Evolutionary conservation across 2,329 filamentous ascomycete genomes (phyloP).

Genomic region (Plectosphaerella plurivora): DNA sequence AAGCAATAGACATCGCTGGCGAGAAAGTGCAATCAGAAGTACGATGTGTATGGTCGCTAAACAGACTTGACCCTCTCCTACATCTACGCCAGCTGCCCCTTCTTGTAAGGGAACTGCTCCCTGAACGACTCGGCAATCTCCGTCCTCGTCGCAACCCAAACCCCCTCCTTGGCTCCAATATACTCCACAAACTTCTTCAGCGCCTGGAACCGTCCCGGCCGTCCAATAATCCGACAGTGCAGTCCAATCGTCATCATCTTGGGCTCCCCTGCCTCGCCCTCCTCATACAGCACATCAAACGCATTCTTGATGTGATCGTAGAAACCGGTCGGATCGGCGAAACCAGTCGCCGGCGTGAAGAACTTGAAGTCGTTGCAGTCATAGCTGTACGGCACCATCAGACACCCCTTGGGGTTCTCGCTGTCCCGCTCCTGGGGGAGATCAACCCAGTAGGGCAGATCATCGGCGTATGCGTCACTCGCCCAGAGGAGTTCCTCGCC

Average conservation of each 20-base stretch:
- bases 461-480: constrained; percentile 48
- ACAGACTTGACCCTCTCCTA: background rate
- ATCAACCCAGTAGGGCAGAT: constrained; percentile 52
- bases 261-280: constrained; percentile 40
- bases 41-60: background rate
- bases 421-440: constrained; percentile 40
- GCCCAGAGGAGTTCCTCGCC: constrained; percentile 44
- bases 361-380: constrained; percentile 51
- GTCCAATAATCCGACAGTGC: constrained; percentile 48
- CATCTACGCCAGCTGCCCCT: constrained; percentile 24
- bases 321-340: constrained; percentile 38
- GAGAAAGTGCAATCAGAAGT: background rate
- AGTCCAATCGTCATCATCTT: constrained; percentile 56
- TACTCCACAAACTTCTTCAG: constrained; percentile 50
- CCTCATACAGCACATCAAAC: constrained; percentile 49
- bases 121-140: constrained; percentile 47
- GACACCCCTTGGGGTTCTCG: constrained; percentile 36
- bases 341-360: constrained; percentile 32
- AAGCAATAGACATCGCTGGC: too few relatives aligned
- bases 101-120: constrained; percentile 41
- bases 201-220: constrained; percentile 45
- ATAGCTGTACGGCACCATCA: constrained; percentile 51
- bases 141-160: constrained; percentile 49
- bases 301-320: constrained; percentile 42
- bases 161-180: constrained; percentile 43